Evolutionary conservation across 306 rosid species (phyloP), one percentile per base, ranked within the genome.

Genomic region (Senna tora): DNA sequence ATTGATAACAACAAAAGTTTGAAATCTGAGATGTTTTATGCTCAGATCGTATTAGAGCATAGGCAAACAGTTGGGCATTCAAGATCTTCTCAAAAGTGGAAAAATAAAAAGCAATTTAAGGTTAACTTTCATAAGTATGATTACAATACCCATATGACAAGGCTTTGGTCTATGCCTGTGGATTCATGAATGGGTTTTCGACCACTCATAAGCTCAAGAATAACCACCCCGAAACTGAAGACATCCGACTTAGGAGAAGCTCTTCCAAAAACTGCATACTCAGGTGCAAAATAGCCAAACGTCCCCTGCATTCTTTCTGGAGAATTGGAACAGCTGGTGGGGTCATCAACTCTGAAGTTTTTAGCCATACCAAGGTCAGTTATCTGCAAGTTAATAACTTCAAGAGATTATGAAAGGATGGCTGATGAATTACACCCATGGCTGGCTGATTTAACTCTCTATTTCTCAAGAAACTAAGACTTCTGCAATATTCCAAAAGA

Each of bases 241-340:
- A 95, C 99, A 43, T 95, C 99, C 4, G 99, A 95, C 83, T 91
- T 90, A 36, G 83, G 88, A 60, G 99, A 95, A 57, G 93, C 91
- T 84, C 90, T 83, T 76, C 99, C 99, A 77, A 88, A 77, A 67
- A 89, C 86, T 11, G 96, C 99, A 84, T 88, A 87, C 86, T 95
- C 99, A 4, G 99, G 99, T 72, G 99, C 99, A 86, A 95, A 95
- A 78, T 95, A 95, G 43, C 99, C 99, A 83, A 95, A 95, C 68
- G 99, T 95, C 67, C 99, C 99, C 78, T 88, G 96, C 96, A 91
- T 89, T 83, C 96, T 91, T 34, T 90, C 97, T 21, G 99, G 99
- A 74, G 99, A 95, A 78, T 77, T 85, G 36, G 99, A 89, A 76
- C 87, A 66, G 84, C 97, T 91, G 51, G 93, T 89, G 33, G 80